phyloP scores from a whole-genome alignment of 345 rosid species.

The Schrenkiella parvula region DNA sequence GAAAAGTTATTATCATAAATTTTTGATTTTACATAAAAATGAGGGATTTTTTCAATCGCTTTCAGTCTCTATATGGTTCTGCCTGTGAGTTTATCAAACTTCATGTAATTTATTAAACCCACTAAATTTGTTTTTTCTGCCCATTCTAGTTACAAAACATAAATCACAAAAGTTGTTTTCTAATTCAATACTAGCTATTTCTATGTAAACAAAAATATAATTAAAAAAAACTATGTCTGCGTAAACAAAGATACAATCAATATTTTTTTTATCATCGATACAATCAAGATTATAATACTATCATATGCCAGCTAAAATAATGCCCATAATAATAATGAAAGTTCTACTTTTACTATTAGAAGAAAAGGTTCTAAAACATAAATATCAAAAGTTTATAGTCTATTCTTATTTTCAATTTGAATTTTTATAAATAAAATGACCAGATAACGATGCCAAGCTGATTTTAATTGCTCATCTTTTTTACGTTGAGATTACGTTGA shows the following conservation, averaged over 20 bases:
- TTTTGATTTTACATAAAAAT: too few relatives aligned
- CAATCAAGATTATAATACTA: neutral
- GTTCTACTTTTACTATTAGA: too few relatives aligned
- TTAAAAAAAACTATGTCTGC: too few relatives aligned
- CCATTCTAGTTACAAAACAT: neutral
- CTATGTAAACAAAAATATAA: neutral
- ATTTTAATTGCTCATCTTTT: neutral
- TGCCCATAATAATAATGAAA: neutral
- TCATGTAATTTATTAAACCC: neutral
- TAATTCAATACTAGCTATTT: neutral
- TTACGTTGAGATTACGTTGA: neutral
- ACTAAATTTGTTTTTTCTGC: neutral
- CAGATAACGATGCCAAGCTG: neutral
- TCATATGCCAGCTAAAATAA: neutral
- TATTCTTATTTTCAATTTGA: neutral
- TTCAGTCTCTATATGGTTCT: too few relatives aligned
- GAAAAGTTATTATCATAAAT: too few relatives aligned
- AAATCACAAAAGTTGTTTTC: neutral
- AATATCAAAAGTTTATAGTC: neutral
- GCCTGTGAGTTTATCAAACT: too few relatives aligned
- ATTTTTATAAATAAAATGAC: neutral
- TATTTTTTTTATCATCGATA: too few relatives aligned
- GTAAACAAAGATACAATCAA: neutral
- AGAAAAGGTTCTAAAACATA: neutral
- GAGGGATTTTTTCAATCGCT: too few relatives aligned